Evolutionary conservation across 352 stramenopile species (phyloP).

Genomic region (Phytophthora sp.): DNA sequence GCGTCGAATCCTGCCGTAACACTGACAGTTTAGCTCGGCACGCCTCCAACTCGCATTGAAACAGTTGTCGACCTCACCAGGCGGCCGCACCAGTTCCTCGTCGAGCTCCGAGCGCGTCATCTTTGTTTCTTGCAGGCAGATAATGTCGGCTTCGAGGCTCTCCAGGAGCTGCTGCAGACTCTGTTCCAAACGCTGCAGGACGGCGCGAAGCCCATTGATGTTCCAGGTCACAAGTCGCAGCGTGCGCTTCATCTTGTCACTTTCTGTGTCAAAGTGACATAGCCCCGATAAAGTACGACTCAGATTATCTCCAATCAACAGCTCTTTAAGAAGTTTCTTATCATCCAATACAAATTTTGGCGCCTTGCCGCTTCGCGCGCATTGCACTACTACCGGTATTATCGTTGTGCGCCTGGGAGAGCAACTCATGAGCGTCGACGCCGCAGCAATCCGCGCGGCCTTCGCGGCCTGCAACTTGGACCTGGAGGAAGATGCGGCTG

Average conservation of each 20-base stretch:
- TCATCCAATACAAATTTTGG: conserved; percentile 48
- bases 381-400: conserved; percentile 23
- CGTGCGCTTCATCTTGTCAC: conserved; percentile 21
- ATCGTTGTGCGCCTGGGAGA: conserved; percentile 11
- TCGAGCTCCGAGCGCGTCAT: conserved; percentile 84
- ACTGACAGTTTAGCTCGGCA: conserved; percentile 14
- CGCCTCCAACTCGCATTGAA: neutral
- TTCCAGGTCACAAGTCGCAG: conserved; percentile 85
- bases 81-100: conserved; percentile 70
- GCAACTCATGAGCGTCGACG: conserved; percentile 59
- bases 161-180: conserved; percentile 60
- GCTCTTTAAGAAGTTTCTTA: conserved; percentile 11
- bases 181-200: conserved; percentile 66
- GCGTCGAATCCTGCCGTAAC: conserved; percentile 67
- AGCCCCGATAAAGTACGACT: conserved; percentile 4
- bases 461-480: conserved; percentile 82
- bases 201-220: conserved; percentile 82
- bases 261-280: neutral
- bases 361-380: conserved; percentile 30
- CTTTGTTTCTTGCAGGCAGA: conserved; percentile 90
- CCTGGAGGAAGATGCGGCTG: conserved; percentile 69
- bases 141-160: conserved; percentile 65
- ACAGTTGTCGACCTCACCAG: conserved; percentile 34
- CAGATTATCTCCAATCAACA: conserved; percentile 20
- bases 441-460: conserved; percentile 62